phyloP scores from a whole-genome alignment of 768 basidiomycete species.

The Leccinum imitatum region DNA sequence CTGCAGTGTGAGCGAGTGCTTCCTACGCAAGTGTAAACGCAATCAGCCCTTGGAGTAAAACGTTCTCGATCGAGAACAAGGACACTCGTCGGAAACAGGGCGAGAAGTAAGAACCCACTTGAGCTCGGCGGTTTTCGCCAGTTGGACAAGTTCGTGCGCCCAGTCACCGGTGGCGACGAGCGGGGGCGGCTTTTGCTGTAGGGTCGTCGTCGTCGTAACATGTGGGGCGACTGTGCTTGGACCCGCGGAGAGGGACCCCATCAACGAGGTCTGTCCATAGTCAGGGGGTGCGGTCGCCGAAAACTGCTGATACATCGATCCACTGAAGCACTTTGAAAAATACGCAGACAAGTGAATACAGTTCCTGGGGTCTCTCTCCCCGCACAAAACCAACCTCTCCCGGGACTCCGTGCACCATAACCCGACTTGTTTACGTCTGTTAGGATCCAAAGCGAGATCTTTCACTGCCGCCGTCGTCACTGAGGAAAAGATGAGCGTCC shows the following conservation, averaged over 20 bases:
- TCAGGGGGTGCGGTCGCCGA: slow-evolving; percentile 32
- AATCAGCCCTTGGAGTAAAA: slow-evolving; percentile 6
- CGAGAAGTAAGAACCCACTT: slow-evolving; percentile 55
- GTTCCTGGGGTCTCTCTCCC: slow-evolving; percentile 31
- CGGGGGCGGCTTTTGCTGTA: slow-evolving; percentile 39
- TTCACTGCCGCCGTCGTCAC: neutral
- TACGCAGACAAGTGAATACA: slow-evolving; percentile 20
- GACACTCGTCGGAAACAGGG: neutral
- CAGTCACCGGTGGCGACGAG: slow-evolving; percentile 81
- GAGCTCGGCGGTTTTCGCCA: slow-evolving; percentile 85
- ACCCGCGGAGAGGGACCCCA: slow-evolving; percentile 33
- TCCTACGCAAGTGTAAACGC: slow-evolving; percentile 42
- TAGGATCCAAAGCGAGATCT: slow-evolving; percentile 25
- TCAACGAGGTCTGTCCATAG: slow-evolving; percentile 34
- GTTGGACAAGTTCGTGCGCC: slow-evolving; percentile 82
- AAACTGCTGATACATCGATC: slow-evolving; percentile 38
- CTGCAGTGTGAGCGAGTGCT: slow-evolving; percentile 81
- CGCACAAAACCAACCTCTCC: neutral
- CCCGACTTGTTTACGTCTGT: slow-evolving; percentile 26
- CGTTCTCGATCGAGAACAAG: slow-evolving; percentile 1
- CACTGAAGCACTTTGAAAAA: slow-evolving; percentile 23
- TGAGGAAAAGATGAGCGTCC: slow-evolving; percentile 67
- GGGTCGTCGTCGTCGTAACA: slow-evolving; percentile 25
- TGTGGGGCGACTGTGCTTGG: slow-evolving; percentile 35
- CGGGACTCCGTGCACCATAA: slow-evolving; percentile 30